Evolutionary conservation across 2,329 filamentous ascomycete genomes (phyloP).

Genomic region (Colletotrichum sansevieriae): DNA sequence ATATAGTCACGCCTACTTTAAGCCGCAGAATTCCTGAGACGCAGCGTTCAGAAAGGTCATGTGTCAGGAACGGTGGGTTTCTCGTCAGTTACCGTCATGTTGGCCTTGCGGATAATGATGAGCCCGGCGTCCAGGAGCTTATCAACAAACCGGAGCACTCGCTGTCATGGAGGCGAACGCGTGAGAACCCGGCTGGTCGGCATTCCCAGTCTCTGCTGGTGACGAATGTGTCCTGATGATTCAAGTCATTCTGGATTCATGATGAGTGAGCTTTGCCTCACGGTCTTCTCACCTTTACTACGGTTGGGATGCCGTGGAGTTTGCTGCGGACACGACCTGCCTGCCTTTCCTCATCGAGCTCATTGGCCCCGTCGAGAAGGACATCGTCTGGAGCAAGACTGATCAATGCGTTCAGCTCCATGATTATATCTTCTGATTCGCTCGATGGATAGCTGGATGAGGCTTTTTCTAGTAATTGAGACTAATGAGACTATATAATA

Average conservation of each 20-base stretch:
- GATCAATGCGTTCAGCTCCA: slow-evolving; percentile 50
- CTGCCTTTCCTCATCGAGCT: slow-evolving; percentile 52
- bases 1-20: too few relatives aligned
- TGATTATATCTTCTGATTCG: slow-evolving; percentile 39
- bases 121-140: too few relatives aligned
- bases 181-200: slow-evolving; percentile 55
- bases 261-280: too few relatives aligned
- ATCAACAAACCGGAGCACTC: too few relatives aligned
- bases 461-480: too few relatives aligned
- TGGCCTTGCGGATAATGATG: too few relatives aligned
- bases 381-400: slow-evolving; percentile 51
- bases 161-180: slow-evolving; percentile 53
- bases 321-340: slow-evolving; percentile 51
- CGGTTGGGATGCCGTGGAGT: slow-evolving; percentile 57
- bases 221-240: slow-evolving; percentile 52
- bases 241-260: not conserved
- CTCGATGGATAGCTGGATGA: too few relatives aligned
- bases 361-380: slow-evolving; percentile 40
- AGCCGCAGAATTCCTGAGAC: too few relatives aligned
- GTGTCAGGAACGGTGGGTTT: too few relatives aligned
- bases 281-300: slow-evolving; percentile 49
- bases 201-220: slow-evolving; percentile 54
- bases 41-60: too few relatives aligned
- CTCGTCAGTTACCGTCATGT: too few relatives aligned
- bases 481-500: too few relatives aligned